Evolutionary conservation across 495 filamentous ascomycete species (phyloP).

Genomic region (Amorphotheca resinae): DNA sequence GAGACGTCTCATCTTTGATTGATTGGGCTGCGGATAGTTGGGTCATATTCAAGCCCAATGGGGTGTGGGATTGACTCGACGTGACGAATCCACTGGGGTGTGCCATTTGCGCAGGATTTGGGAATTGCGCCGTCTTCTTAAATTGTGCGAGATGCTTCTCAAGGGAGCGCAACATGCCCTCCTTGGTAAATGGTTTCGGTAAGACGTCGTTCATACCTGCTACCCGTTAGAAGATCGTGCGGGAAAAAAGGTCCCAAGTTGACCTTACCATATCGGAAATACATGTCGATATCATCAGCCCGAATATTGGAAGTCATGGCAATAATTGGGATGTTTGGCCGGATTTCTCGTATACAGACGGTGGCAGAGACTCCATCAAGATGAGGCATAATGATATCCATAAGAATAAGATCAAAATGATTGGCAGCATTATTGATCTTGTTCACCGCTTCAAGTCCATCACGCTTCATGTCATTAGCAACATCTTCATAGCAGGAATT

Average conservation of each 20-base stretch:
- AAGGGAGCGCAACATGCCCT: slow-evolving; percentile 81
- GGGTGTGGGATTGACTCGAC: slow-evolving; percentile 9
- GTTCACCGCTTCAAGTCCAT: slow-evolving; percentile 86
- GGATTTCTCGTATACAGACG: slow-evolving; percentile 82
- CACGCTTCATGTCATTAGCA: slow-evolving; percentile 40
- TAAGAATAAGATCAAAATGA: slow-evolving; percentile 86
- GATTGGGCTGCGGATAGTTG: slow-evolving; percentile 36
- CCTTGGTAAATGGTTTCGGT: slow-evolving; percentile 93
- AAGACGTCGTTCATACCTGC: slow-evolving; percentile 98
- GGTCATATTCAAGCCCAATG: slow-evolving; percentile 17
- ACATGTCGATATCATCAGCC: slow-evolving; percentile 92
- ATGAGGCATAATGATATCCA: slow-evolving; percentile 99
- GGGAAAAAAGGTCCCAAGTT: too few relatives aligned
- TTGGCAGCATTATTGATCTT: slow-evolving; percentile 65
- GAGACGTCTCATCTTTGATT: slow-evolving; percentile 74
- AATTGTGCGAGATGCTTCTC: slow-evolving; percentile 74
- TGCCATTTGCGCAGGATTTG: slow-evolving; percentile 13
- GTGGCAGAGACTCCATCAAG: slow-evolving; percentile 92
- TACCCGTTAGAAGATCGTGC: slow-evolving; percentile 1
- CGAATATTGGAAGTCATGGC: slow-evolving; percentile 99
- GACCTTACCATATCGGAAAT: slow-evolving; percentile 87
- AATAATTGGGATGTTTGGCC: slow-evolving; percentile 74
- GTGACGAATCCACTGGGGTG: slow-evolving; percentile 14
- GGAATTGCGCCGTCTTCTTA: slow-evolving; percentile 30
- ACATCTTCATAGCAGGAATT: background rate